A percentile compares a stretch with the other conserved stretches of the same genome.
phyloP scores from a whole-genome alignment of 306 rosid genomes.

The Rosa lucieae region DNA sequence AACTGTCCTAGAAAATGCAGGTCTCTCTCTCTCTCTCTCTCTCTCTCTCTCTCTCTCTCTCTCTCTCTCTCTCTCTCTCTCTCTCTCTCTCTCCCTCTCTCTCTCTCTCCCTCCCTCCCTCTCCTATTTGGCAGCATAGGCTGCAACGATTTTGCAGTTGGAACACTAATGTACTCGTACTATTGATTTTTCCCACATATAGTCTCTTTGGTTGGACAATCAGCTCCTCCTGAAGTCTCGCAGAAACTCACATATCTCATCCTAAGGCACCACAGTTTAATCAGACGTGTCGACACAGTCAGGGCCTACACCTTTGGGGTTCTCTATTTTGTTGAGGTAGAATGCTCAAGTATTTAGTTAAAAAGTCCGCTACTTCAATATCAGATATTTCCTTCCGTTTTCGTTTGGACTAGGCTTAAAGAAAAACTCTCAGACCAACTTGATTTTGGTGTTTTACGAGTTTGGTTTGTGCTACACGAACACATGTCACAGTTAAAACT shows the following conservation, averaged over 20 bases:
- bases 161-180: not conserved
- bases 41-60: too few species aligned
- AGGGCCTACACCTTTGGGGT: conserved; percentile 95
- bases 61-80: too few species aligned
- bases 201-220: conserved; percentile 87
- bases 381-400: not conserved
- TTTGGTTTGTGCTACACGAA: not conserved
- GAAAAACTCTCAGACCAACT: not conserved
- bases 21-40: conserved; percentile 24
- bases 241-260: conserved; percentile 81
- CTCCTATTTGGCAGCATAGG: not conserved
- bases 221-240: conserved; percentile 86
- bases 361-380: too few species aligned
- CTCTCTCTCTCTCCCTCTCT: too few species aligned
- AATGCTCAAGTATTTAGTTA: not conserved
- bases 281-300: conserved; percentile 84
- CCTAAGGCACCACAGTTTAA: conserved; percentile 53
- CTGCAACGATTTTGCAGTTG: not conserved
- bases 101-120: too few species aligned
- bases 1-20: conserved; percentile 90
- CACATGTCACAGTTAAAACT: too few species aligned
- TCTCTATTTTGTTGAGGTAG: conserved; percentile 87
- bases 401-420: not conserved
- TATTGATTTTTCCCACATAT: not conserved
- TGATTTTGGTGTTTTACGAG: not conserved